phyloP scores from a whole-genome alignment of 225 moss, liverwort and hornwort species.

The Sphagnum contortum region DNA sequence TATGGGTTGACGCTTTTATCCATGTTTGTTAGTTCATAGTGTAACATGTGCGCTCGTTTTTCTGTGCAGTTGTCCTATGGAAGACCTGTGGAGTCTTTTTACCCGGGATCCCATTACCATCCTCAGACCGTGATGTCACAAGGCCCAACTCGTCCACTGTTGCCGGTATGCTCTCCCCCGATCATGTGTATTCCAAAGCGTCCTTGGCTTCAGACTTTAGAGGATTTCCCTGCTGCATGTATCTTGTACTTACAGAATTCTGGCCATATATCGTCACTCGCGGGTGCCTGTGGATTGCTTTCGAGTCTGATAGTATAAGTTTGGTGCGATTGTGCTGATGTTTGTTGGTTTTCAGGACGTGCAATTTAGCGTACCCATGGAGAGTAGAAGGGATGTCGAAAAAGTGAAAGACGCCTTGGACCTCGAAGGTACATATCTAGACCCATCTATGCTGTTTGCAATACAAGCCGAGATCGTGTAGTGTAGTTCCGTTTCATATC shows the following conservation, averaged over 20 bases:
- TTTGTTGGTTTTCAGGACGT: slow-evolving; percentile 22
- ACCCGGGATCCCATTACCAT: slow-evolving; percentile 1
- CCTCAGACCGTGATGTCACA: slow-evolving; percentile 1
- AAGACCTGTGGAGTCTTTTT: slow-evolving; percentile 6
- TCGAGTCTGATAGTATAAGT: not conserved
- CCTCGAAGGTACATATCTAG: slow-evolving; percentile 14
- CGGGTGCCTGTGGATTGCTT: not conserved
- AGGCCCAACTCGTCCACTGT: slow-evolving; percentile 10
- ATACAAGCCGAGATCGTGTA: too few relatives aligned
- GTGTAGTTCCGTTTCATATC: too few relatives aligned
- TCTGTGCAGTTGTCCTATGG: slow-evolving; percentile 31
- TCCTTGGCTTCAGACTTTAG: too few relatives aligned
- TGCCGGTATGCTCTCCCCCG: slow-evolving; percentile 15
- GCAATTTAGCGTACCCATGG: slow-evolving; percentile 37
- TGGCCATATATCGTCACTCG: not conserved
- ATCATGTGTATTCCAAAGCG: not conserved
- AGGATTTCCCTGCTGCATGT: too few relatives aligned
- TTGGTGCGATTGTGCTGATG: not conserved
- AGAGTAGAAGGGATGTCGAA: slow-evolving; percentile 34
- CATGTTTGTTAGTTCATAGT: too few relatives aligned
- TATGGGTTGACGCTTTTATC: too few relatives aligned
- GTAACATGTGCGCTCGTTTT: not conserved
- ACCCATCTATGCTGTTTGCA: too few relatives aligned
- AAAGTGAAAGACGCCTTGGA: slow-evolving; percentile 41
- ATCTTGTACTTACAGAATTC: too few relatives aligned